A percentile compares a stretch with the other conserved stretches of the same genome.
Conservation (phyloP, 148 eudicot genomes). For the Vaccinium macrocarpon region DNA sequence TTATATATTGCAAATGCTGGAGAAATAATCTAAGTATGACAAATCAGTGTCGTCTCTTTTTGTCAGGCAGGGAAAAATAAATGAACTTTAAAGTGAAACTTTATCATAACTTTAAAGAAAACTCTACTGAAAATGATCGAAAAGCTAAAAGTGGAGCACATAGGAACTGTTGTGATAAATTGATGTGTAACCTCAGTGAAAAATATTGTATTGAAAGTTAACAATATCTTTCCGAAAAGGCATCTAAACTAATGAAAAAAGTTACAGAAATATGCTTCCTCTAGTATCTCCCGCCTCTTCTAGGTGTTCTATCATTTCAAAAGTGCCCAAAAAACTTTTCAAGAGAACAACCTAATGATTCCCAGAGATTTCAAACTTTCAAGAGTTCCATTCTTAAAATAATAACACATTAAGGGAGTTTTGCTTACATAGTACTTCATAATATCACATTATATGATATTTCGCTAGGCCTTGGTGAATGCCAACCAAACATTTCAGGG, state of each 20-base stretch:
- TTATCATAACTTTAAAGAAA: background rate
- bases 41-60: background rate
- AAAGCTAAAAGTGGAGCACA: conserved; percentile 6
- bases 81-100: conserved; percentile 1
- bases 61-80: background rate
- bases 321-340: background rate
- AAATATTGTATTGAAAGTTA: background rate
- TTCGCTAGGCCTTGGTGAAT: background rate
- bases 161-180: background rate
- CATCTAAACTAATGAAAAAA: background rate
- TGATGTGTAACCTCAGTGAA: background rate
- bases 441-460: background rate
- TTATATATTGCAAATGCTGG: background rate
- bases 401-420: background rate
- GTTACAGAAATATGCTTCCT: background rate
- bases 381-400: background rate
- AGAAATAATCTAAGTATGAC: background rate
- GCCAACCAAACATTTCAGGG: background rate
- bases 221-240: background rate
- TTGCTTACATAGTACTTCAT: background rate
- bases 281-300: background rate
- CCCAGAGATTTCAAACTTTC: background rate
- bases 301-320: background rate
- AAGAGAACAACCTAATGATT: background rate
- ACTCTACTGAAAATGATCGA: background rate